These are phyloP conservation scores for Diaporthe nobilis DNA, from an alignment of 2,329 filamentous ascomycete genomes.

Conservation along the genomic window DNA sequence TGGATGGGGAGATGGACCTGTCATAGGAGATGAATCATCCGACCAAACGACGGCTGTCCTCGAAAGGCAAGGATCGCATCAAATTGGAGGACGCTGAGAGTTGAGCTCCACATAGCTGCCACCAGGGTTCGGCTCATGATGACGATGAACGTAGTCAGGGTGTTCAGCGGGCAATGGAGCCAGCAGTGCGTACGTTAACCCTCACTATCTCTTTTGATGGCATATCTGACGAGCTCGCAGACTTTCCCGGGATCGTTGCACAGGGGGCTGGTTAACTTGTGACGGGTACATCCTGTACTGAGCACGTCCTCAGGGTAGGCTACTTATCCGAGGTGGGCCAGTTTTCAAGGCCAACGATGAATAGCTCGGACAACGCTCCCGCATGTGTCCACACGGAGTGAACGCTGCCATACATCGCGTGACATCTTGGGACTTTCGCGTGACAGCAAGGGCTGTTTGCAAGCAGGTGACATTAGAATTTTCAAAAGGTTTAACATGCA, in stretches of 20 bases:
- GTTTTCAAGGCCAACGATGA: neutral
- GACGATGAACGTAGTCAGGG: neutral
- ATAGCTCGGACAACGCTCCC: neutral
- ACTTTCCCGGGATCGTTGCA: neutral
- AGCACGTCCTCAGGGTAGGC: neutral
- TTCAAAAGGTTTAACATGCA: constrained; percentile 49
- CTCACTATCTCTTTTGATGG: neutral
- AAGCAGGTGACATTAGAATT: neutral
- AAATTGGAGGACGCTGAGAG: neutral
- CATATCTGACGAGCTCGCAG: constrained; percentile 4
- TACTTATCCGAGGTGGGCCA: neutral
- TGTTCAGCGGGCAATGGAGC: neutral
- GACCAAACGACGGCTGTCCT: neutral
- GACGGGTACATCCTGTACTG: neutral
- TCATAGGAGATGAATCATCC: constrained; percentile 43
- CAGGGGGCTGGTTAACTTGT: neutral
- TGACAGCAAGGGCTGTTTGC: neutral
- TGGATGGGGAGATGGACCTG: constrained; percentile 64
- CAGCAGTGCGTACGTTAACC: neutral
- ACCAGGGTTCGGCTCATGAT: neutral
- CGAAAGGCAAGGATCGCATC: neutral
- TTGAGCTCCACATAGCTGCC: neutral
- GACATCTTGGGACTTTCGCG: neutral
- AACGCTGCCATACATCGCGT: neutral
- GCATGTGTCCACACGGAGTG: too few species aligned